phyloP scores from a whole-genome alignment of 129 eudicot genomes.

The Apium graveolens region DNA sequence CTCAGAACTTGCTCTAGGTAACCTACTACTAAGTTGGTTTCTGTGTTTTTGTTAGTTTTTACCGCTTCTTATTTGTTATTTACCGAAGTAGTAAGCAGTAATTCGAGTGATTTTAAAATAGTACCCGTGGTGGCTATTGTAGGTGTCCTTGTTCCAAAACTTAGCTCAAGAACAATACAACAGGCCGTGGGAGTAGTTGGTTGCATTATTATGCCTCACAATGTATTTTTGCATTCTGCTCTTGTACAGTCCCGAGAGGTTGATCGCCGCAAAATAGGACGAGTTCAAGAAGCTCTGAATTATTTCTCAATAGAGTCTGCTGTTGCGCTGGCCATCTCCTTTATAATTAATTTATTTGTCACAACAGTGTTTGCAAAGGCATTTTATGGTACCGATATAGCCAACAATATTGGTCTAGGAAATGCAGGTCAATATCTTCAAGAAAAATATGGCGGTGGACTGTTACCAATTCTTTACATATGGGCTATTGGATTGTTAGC shows the following conservation, averaged over 20 bases:
- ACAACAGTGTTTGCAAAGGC: constrained; percentile 93
- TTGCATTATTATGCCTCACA: constrained; percentile 93
- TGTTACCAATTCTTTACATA: constrained; percentile 76
- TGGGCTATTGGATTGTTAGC: constrained; percentile 94
- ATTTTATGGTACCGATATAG: constrained; percentile 72
- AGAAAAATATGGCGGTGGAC: constrained; percentile 79
- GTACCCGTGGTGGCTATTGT: neutral
- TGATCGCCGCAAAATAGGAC: constrained; percentile 57
- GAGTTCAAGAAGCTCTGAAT: constrained; percentile 74
- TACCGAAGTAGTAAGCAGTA: neutral
- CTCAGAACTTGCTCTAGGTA: constrained; percentile 72
- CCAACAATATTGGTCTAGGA: constrained; percentile 66
- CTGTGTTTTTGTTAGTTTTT: neutral
- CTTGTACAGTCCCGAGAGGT: constrained; percentile 87
- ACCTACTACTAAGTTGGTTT: neutral
- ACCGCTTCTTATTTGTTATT: neutral
- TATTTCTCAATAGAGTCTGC: constrained; percentile 88
- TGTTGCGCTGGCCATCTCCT: constrained; percentile 60
- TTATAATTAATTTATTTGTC: constrained; percentile 69
- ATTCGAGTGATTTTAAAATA: neutral
- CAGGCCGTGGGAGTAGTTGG: constrained; percentile 97
- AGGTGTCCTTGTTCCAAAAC: constrained; percentile 84
- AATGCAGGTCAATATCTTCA: constrained; percentile 82
- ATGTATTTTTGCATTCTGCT: constrained; percentile 90
- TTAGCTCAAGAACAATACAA: constrained; percentile 70